Base-by-base conservation (phyloP, 1,139 yeast species). In the Pichia sp. region DNA sequence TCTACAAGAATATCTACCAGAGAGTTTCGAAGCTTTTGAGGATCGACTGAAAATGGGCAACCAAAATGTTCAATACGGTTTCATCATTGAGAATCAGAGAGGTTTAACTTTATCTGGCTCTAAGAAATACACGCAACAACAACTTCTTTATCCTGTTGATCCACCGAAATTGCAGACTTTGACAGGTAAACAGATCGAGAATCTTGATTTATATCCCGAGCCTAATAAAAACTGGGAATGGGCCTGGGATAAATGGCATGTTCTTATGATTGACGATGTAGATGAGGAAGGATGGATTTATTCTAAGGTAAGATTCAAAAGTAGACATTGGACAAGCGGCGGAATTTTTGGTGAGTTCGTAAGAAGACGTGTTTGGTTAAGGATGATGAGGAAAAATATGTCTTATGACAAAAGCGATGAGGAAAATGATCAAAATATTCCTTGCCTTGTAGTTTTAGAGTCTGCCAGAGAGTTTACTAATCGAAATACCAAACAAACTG, bases 261-360 rank as follows among this genome's bases (percentile, higher is more conserved):
- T 80, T 10, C 68, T 80, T 49, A 82, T 82, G 93, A 62, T 73
- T 26, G 68, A 71, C 35, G 88, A 82, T 52, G 77, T 80, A 14
- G 93, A 83, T 56, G 86, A 80, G 49, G 82, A 79, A 49, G 93
- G 93, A 2, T 83, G 93, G 91, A 59, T 74, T 20, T 83, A 83
- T 54, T 70, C 81, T 30, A 61, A 66, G 49, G 46, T 68, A 3
- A 51, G 68, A 25, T 79, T 79, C 52, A 61, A 63, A 6, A 67
- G 72, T 38, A 54, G 53, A 7, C 59, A 66, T 39, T 81, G 89
- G 89, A 72, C 72, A 52, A 84, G 84, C 2, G 68, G 67, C 40
- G 74, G 72, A 36, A 67, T 71, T 32, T 63, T 72, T 45, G 78
- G 78, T 4, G 69, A 68, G 47, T 71, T 74, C 52, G 78, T 79